Percentiles rank a stretch among this genome's conserved stretches.
Evolutionary conservation across 1,284 basidiomycete species (phyloP).

Genomic region (Malassezia pachydermatis): DNA sequence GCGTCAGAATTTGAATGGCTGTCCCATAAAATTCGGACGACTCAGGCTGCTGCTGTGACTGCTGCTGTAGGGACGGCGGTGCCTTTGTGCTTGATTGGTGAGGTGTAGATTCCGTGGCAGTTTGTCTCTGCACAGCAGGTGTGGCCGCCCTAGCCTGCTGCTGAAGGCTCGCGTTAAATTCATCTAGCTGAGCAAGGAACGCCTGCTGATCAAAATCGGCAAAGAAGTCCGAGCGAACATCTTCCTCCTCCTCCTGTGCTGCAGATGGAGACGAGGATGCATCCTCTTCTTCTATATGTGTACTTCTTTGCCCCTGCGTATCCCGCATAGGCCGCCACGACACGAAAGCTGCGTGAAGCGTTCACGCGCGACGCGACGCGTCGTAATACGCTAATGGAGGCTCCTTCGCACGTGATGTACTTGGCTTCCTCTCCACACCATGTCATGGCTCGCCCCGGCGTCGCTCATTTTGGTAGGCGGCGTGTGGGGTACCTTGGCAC

Average conservation of each 20-base stretch:
- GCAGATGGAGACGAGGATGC: constrained; percentile 9
- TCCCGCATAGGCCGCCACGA: background rate
- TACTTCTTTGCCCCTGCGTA: background rate
- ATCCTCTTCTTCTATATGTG: constrained; percentile 8
- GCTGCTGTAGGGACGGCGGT: background rate
- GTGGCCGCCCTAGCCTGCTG: no score
- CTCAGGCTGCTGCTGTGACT: background rate
- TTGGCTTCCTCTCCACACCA: background rate
- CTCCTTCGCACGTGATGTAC: background rate
- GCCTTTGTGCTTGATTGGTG: no score
- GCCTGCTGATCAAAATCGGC: constrained; percentile 5
- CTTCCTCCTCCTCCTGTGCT: constrained; percentile 12
- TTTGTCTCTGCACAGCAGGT: no score
- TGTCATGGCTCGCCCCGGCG: constrained; percentile 21
- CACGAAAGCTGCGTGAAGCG: background rate
- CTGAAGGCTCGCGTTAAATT: background rate
- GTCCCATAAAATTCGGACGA: constrained; percentile 31
- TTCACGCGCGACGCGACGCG: background rate
- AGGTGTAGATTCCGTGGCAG: no score
- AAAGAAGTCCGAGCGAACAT: constrained; percentile 10
- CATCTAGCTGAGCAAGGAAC: constrained; percentile 12
- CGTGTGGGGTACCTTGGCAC: constrained; percentile 49
- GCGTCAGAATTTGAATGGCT: constrained; percentile 37
- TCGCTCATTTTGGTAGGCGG: constrained; percentile 45
- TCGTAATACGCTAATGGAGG: background rate